Percentiles rank a stretch among this genome's conserved stretches.
phyloP scores from a whole-genome alignment of 208 protist genomes.

The Strigomonas oncopelti region DNA sequence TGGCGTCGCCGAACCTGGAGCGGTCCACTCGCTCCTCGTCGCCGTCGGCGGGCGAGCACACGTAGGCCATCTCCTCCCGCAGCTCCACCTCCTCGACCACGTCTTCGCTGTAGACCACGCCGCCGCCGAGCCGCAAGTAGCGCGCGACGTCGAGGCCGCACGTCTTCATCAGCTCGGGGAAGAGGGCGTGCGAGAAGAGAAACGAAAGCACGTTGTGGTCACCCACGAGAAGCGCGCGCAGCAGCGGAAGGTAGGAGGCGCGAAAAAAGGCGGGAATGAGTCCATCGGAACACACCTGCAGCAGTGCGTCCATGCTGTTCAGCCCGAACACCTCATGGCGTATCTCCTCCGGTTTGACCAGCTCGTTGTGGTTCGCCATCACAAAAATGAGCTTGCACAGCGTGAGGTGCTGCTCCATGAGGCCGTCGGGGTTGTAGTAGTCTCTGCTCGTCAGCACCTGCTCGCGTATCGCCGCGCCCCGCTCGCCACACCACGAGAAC shows the following conservation, averaged over 20 bases:
- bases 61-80: slow-evolving; percentile 25
- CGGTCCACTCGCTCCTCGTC: slow-evolving; percentile 27
- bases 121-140: slow-evolving; percentile 41
- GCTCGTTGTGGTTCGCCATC: slow-evolving; percentile 33
- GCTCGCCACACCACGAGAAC: slow-evolving; percentile 35
- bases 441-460: slow-evolving; percentile 28
- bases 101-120: slow-evolving; percentile 12
- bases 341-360: slow-evolving; percentile 50
- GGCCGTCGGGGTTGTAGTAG: slow-evolving; percentile 33
- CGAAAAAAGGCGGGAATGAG: slow-evolving; percentile 41
- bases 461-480: slow-evolving; percentile 31
- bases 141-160: slow-evolving; percentile 33
- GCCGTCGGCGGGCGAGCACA: slow-evolving; percentile 22
- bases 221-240: slow-evolving; percentile 39
- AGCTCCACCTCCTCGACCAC: slow-evolving; percentile 33
- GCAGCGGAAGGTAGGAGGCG: slow-evolving; percentile 24
- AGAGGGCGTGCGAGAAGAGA: slow-evolving; percentile 33
- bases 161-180: slow-evolving; percentile 27
- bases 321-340: slow-evolving; percentile 41
- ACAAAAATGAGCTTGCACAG: slow-evolving; percentile 34
- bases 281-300: slow-evolving; percentile 33
- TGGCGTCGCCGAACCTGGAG: slow-evolving; percentile 18
- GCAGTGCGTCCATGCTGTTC: slow-evolving; percentile 34
- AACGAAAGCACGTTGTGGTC: slow-evolving; percentile 21
- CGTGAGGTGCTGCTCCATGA: slow-evolving; percentile 24